Evolutionary conservation across 495 filamentous ascomycete species (phyloP), one percentile per base, ranked within the genome.

Genomic region (Aspergillus ostianus): DNA sequence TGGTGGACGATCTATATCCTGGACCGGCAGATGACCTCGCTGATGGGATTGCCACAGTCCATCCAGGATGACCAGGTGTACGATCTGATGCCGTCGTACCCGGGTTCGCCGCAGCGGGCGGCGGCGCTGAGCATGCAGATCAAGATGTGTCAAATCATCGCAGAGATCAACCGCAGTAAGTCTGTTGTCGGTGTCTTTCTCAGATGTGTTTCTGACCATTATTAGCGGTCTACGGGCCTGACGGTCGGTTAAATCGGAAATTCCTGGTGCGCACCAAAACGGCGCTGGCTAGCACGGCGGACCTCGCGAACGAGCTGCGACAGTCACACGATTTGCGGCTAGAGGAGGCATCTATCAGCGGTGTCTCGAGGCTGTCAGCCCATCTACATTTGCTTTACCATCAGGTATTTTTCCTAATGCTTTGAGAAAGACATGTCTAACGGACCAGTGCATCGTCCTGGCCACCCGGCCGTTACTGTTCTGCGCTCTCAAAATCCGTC

Each of bases 1-100:
- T 80, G 77, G 77, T 80, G 77, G 77, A 80, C 77, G 0, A 65
- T 78, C 1, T 80, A 80, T 57, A 67, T 78, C 21, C 63, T 80
- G 12, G 77, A 80, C 57, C 69, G 75, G 15, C 72, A 77, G 55
- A 76, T 77, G 74, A 73, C 75, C 13, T 78, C 75, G 0, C 60
- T 78, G 44, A 76, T 80, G 73, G 77, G 76, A 3, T 49, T 78
- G 12, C 75, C 77, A 17, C 70, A 77, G 51, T 69, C 71, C 4
- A 66, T 80, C 23, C 66, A 64, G 29, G 75, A 78, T 30, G 64
- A 71, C 27, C 71, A 78, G 27, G 60, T 77, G 13, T 66, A 74
- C 51, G 65, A 70, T 12, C 67, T 70, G 26, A 64, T 78, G 10
- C 76, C 74, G 6, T 57, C 55, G 27, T 78, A 73, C 44, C 48